Conservation (phyloP, 179 eudicot genomes). For the Camellia oleifera region DNA sequence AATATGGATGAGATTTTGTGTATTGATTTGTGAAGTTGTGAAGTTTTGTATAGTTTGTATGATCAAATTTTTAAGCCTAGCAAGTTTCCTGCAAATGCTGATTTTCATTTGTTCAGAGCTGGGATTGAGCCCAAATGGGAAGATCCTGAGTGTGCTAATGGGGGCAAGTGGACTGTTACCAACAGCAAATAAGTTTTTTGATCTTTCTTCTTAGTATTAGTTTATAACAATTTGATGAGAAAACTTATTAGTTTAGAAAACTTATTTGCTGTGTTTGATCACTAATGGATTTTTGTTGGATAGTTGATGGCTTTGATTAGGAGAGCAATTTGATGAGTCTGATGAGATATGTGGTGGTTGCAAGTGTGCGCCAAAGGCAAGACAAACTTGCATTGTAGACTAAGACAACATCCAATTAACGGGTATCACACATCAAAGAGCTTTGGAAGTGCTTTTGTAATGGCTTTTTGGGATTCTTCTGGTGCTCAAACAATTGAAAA, state of each 20-base stretch:
- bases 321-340: slow-evolving; percentile 90
- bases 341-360: slow-evolving; percentile 97
- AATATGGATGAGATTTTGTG: background rate
- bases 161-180: no score
- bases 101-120: slow-evolving; percentile 42
- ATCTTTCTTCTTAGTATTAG: no score
- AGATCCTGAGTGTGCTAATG: no score
- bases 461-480: slow-evolving; percentile 84
- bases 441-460: slow-evolving; percentile 86
- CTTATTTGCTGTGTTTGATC: background rate
- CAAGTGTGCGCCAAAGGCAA: slow-evolving; percentile 76
- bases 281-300: slow-evolving; percentile 10
- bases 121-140: no score
- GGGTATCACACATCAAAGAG: slow-evolving; percentile 38
- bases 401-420: slow-evolving; percentile 46
- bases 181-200: no score
- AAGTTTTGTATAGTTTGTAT: slow-evolving; percentile 62
- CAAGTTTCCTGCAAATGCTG: slow-evolving; percentile 64
- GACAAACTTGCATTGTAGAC: slow-evolving; percentile 29
- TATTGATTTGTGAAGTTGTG: slow-evolving; percentile 6
- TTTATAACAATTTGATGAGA: background rate
- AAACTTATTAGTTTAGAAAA: background rate
- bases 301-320: slow-evolving; percentile 92
- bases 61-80: slow-evolving; percentile 82
- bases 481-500: slow-evolving; percentile 79